Base-by-base conservation (phyloP, 345 rosid species). In the Arabis hirsuta region DNA sequence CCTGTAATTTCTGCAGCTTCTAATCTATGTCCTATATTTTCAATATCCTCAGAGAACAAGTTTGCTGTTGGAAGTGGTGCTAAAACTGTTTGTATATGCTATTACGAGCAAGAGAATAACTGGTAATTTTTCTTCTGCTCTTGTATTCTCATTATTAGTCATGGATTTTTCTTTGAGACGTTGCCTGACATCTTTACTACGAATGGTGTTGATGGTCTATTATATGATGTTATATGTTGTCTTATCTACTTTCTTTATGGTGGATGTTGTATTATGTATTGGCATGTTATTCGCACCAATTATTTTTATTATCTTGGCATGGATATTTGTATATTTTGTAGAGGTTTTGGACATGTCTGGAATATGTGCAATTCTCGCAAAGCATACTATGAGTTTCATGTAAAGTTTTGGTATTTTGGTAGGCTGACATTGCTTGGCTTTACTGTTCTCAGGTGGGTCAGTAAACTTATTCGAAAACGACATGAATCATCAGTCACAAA, bases 61-160 rank as follows among this genome's bases (percentile, higher is more conserved):
- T 91, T 95, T 80, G 98, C 99, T 73, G 97, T 95, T 71, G 99
- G 99, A 67, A 95, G 98, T 78, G 98, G 99, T 29, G 98, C 99
- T 66, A 95, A 95, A 83, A 95, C 92, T 69, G 92, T 91, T 65
- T 95, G 98, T 79, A 79, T 91, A 73, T 95, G 99, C 90, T 95
- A 95, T 81, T 95, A 91, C 42, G 96, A 95, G 89, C 94, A 86
- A 84, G 99, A 95, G 56, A 95, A 95, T 84, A 95, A 95, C 85
- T 91, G 98, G 99, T 95, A 84, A 67, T 67, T 53, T 34, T 58
- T 41, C 50, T 48, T 16, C 52, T 51, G 59, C 55, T 64, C 57
- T 46, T 29, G 59, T 67, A 12, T 68, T 55, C 32, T 66, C 58
- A 31, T 58, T 44, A 6, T 54, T 20, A 24, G 12, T 45, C 44